phyloP scores from a whole-genome alignment of 805 yeast genomes.

The Brettanomyces naardenensis region DNA sequence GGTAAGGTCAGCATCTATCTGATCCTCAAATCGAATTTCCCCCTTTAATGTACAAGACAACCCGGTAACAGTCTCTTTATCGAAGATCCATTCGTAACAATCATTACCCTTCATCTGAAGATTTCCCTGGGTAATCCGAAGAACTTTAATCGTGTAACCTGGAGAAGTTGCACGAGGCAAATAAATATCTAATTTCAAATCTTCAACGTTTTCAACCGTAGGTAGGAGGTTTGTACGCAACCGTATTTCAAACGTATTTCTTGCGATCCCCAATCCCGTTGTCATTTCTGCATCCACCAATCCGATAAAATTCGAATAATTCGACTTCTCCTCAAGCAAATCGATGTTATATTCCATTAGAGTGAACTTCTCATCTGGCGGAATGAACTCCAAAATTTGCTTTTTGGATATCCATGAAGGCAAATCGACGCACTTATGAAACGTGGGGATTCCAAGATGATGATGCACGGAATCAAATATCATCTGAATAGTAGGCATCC shows the following conservation, averaged over 20 bases:
- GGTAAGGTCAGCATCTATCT: constrained; percentile 2
- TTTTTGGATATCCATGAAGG: constrained; percentile 40
- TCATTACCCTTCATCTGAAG: constrained; percentile 44
- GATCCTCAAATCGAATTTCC: constrained; percentile 10
- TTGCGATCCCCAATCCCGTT: constrained; percentile 42
- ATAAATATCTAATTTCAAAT: constrained; percentile 33
- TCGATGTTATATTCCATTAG: constrained; percentile 61
- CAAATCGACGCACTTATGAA: constrained; percentile 63
- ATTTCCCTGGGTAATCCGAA: constrained; percentile 73
- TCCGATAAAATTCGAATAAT: constrained; percentile 33
- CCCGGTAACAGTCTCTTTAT: constrained; percentile 51
- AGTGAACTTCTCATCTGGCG: constrained; percentile 76
- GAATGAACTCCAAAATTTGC: constrained; percentile 58
- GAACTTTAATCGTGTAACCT: constrained; percentile 37
- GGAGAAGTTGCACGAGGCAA: constrained; percentile 11
- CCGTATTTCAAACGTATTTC: constrained; percentile 56
- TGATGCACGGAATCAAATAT: constrained; percentile 39
- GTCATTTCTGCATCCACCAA: constrained; percentile 46
- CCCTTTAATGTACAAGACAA: constrained; percentile 64
- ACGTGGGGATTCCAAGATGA: constrained; percentile 47
- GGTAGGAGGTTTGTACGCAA: constrained; percentile 38
- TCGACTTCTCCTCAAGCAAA: constrained; percentile 24
- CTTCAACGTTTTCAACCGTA: constrained; percentile 38
- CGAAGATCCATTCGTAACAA: constrained; percentile 63
- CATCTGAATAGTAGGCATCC: constrained; percentile 65